Evolutionary conservation across 2,329 filamentous ascomycete genomes (phyloP).

Genomic region (Setomelanomma holmii): DNA sequence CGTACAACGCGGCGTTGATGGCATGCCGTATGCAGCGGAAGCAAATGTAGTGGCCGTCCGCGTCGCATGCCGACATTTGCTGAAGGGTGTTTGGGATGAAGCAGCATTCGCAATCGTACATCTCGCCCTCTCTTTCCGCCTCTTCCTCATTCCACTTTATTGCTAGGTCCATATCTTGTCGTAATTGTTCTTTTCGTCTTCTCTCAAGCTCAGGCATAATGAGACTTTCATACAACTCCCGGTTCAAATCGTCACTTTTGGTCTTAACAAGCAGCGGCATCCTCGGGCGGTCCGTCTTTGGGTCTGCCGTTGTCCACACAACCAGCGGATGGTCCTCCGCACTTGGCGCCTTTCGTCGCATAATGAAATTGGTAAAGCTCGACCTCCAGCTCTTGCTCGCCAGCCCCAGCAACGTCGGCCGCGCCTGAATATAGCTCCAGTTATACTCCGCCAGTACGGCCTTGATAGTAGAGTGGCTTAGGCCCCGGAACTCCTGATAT

Average conservation of each 20-base stretch:
- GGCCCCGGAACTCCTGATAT: conserved; percentile 76
- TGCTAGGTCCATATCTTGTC: conserved; percentile 52
- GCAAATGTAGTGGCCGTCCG: conserved; percentile 75
- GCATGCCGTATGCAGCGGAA: conserved; percentile 83
- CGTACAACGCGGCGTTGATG: conserved; percentile 86
- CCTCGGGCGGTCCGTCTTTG: conserved; percentile 60
- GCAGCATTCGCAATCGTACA: conserved; percentile 79
- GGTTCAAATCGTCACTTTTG: conserved; percentile 63
- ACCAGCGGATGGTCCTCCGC: conserved; percentile 65
- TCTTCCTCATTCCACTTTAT: conserved; percentile 56
- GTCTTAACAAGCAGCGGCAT: conserved; percentile 70
- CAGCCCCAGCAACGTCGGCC: conserved; percentile 72
- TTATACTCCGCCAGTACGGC: conserved; percentile 83
- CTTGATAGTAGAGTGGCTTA: conserved; percentile 76
- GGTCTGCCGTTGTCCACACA: conserved; percentile 67
- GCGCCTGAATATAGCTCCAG: conserved; percentile 76
- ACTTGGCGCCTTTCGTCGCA: conserved; percentile 66
- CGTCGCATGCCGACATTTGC: conserved; percentile 74
- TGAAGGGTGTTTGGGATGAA: conserved; percentile 75
- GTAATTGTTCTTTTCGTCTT: conserved; percentile 49
- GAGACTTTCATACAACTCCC: conserved; percentile 56
- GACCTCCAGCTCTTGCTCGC: conserved; percentile 80
- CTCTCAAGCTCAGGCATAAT: conserved; percentile 52
- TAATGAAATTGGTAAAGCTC: conserved; percentile 73
- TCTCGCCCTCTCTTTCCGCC: conserved; percentile 54